Evolutionary conservation across 2,329 filamentous ascomycete species (phyloP), one percentile per base, ranked within the genome.

Genomic region (Microsporum audouinii): DNA sequence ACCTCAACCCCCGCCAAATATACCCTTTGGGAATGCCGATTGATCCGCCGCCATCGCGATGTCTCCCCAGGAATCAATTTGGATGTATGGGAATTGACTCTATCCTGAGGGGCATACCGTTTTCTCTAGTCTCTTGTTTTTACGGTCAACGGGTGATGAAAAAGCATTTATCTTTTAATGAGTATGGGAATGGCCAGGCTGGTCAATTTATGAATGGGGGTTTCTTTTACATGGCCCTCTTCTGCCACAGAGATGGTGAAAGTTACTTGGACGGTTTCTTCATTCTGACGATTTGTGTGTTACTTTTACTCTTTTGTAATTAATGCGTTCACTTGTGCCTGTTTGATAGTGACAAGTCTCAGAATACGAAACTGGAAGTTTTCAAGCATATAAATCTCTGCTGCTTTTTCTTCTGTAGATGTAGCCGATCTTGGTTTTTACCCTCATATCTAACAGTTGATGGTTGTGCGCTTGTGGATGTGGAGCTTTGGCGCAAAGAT

Each of bases 241-340:
- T 51, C 45, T 23, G 17, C 43, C 33, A 49, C 57, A 38, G 57
- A 51, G 43, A 39, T 59, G 57, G 57, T 47, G 36, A 43, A 59
- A 59, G 57, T 59, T 59, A 59, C 57, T 59, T 59, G 57, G 41
- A 59, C 55, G 55, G 55, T 57, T 43, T 57, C 31, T 41, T 23
- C 17, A 43, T 43, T 57, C 55, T 57, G 55, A 17, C 12, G 55
- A 57, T 36, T 55, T 55, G 33, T 38, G 51, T 36, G 51, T 47
- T 23, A 17, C 31, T 55, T 55, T 38, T 49, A 27, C n/a, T 10
- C 38, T 55, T n/a, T 34, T 55, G 51, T 55, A 55, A 55, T 55
- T 55, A 55, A 17, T 34, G 17, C 33, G 14, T 55, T 47, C 51
- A 55, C 51, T 55, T 55, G 51, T 55, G 33, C 51, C 51, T 36